Evolutionary conservation across 225 moss, liverwort and hornwort genomes (phyloP).

Genomic region (Bryum argenteum): DNA sequence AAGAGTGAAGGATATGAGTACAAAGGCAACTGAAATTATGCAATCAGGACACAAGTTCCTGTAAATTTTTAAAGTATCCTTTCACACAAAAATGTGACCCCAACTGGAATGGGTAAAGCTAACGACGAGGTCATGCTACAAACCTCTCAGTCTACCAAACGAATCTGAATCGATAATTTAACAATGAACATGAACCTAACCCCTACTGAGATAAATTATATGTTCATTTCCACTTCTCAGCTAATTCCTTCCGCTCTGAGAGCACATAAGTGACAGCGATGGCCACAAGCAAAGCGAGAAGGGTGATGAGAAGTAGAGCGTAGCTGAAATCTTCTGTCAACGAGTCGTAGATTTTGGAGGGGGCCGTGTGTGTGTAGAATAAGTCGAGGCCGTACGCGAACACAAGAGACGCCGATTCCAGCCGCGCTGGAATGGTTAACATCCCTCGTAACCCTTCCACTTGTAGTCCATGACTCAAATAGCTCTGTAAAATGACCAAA

Average conservation of each 20-base stretch:
- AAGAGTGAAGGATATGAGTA: too few relatives aligned
- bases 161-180: constrained; percentile 29
- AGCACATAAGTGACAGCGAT: constrained; percentile 86
- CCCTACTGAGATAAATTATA: constrained; percentile 4
- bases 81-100: constrained; percentile 26
- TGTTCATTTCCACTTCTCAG: constrained; percentile 86
- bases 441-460: constrained; percentile 87
- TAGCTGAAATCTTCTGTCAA: constrained; percentile 97
- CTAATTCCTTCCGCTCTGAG: constrained; percentile 87
- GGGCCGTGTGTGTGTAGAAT: constrained; percentile 86
- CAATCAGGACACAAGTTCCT: constrained; percentile 1
- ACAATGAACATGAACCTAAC: constrained; percentile 30
- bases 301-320: constrained; percentile 86
- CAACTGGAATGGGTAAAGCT: constrained; percentile 18
- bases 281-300: constrained; percentile 75
- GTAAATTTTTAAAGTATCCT: constrained; percentile 25
- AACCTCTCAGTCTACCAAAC: constrained; percentile 32
- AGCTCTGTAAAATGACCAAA: constrained; percentile 50
- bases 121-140: constrained; percentile 26
- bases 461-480: constrained; percentile 79
- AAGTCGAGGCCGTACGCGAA: constrained; percentile 89
- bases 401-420: constrained; percentile 91
- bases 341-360: constrained; percentile 89
- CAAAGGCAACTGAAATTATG: background rate
- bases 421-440: constrained; percentile 76